These are phyloP conservation scores for Diplotaxis tenuifolia DNA, from an alignment of 345 rosid species.

Conservation along the genomic window DNA sequence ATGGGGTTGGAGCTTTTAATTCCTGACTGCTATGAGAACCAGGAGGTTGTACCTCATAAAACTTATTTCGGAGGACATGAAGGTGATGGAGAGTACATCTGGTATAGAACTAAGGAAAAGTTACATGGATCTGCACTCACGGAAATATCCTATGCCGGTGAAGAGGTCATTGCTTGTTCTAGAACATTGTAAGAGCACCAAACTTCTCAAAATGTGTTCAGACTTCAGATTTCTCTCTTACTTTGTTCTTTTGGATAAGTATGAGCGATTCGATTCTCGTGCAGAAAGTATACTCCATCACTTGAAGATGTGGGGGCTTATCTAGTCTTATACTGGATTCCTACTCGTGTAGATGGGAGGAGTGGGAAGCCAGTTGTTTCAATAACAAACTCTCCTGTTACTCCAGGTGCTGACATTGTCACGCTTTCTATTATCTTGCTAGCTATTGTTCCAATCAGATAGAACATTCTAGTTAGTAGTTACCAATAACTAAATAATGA, in stretches of 20 bases:
- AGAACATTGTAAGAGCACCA: slow-evolving; percentile 62
- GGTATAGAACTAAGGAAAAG: slow-evolving; percentile 74
- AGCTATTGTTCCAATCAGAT: not conserved
- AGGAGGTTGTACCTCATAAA: slow-evolving; percentile 70
- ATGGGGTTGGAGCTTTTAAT: slow-evolving; percentile 76
- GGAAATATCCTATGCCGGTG: slow-evolving; percentile 50
- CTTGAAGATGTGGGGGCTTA: slow-evolving; percentile 82
- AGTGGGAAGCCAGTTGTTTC: slow-evolving; percentile 77
- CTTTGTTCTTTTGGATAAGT: slow-evolving; percentile 11
- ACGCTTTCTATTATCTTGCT: not conserved
- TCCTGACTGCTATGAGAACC: slow-evolving; percentile 69
- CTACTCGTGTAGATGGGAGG: slow-evolving; percentile 82
- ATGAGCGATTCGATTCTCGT: slow-evolving; percentile 18
- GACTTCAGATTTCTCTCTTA: slow-evolving; percentile 10
- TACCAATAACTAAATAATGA: not conserved
- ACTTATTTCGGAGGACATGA: slow-evolving; percentile 86
- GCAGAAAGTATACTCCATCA: slow-evolving; percentile 78
- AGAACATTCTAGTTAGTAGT: not conserved
- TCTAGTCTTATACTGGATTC: slow-evolving; percentile 80
- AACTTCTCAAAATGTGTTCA: slow-evolving; percentile 15
- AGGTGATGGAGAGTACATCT: slow-evolving; percentile 78
- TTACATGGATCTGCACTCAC: slow-evolving; percentile 56
- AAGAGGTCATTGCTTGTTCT: slow-evolving; percentile 51
- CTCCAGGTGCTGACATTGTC: slow-evolving; percentile 56
- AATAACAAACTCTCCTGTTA: slow-evolving; percentile 65